phyloP scores from a whole-genome alignment of 352 stramenopile genomes.

The Phytophthora niederhauseri region DNA sequence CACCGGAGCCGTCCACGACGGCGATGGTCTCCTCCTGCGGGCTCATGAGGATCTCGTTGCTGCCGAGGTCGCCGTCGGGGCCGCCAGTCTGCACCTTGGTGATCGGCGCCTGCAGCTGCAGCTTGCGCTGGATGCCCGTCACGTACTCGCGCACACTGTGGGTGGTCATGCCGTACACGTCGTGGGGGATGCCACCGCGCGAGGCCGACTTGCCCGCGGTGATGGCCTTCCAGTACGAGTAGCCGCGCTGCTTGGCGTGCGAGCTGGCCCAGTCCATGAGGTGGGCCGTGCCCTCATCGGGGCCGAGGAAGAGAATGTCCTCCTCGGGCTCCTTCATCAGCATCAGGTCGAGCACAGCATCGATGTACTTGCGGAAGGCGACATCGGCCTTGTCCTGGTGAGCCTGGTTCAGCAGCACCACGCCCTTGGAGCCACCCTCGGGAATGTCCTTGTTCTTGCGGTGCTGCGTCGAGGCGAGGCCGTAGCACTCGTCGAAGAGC shows the following conservation, averaged over 20 bases:
- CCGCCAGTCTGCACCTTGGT: slow-evolving; percentile 98
- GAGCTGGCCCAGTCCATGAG: slow-evolving; percentile 97
- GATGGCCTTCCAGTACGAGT: slow-evolving; percentile 96
- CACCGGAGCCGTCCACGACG: slow-evolving; percentile 94
- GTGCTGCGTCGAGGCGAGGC: slow-evolving; percentile 96
- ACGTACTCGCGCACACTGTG: slow-evolving; percentile 98
- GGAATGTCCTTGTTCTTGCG: slow-evolving; percentile 99
- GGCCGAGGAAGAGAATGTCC: slow-evolving; percentile 97
- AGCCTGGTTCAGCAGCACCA: slow-evolving; percentile 94
- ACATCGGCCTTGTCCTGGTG: slow-evolving; percentile 88
- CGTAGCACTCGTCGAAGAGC: slow-evolving; percentile 98
- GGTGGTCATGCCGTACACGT: slow-evolving; percentile 97
- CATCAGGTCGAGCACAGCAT: slow-evolving; percentile 96
- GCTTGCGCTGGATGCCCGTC: slow-evolving; percentile 92
- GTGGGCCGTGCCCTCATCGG: slow-evolving; percentile 98
- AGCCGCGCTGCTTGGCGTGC: slow-evolving; percentile 93
- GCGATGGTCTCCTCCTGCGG: slow-evolving; percentile 95
- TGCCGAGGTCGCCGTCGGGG: slow-evolving; percentile 97
- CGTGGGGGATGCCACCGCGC: slow-evolving; percentile 97
- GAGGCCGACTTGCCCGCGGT: slow-evolving; percentile 96
- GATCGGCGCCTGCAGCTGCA: slow-evolving; percentile 93
- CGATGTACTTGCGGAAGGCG: slow-evolving; percentile 96
- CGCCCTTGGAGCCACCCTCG: slow-evolving; percentile 97
- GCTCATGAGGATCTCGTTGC: slow-evolving; percentile 98
- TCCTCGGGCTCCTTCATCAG: slow-evolving; percentile 95